Conservation (phyloP, 2,329 filamentous ascomycete genomes). For the Ustulina deusta region DNA sequence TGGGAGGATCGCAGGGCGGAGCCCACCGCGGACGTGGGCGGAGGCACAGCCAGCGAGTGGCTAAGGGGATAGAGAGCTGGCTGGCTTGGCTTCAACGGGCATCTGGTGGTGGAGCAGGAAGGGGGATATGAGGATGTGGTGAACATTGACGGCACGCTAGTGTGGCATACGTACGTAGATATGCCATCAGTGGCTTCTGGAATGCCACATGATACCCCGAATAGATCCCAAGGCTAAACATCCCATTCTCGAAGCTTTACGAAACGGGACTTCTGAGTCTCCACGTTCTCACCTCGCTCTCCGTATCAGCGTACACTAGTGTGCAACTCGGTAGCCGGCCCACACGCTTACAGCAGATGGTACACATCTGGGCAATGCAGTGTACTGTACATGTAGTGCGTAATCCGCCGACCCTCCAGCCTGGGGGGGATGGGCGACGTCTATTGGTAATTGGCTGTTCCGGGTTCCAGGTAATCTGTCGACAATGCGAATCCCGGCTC, state of each 20-base stretch:
- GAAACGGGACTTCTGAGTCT: slow-evolving; percentile 18
- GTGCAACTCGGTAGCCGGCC: slow-evolving; percentile 28
- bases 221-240: not conserved
- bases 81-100: not conserved
- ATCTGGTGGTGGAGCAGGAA: slow-evolving; percentile 8
- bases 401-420: slow-evolving; percentile 25
- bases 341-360: slow-evolving; percentile 14
- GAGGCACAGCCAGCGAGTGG: slow-evolving; percentile 19
- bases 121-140: slow-evolving; percentile 7
- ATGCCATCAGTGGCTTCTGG: slow-evolving; percentile 9
- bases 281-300: slow-evolving; percentile 27
- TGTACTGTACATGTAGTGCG: not conserved
- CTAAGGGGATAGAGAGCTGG: not conserved
- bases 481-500: slow-evolving; percentile 14
- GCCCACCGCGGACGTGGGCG: slow-evolving; percentile 17
- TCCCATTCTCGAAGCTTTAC: slow-evolving; percentile 22
- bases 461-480: not conserved
- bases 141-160: not conserved
- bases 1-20: slow-evolving; percentile 29
- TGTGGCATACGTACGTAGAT: slow-evolving; percentile 1
- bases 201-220: slow-evolving; percentile 13
- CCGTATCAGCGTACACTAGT: no score
- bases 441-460: slow-evolving; percentile 7
- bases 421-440: not conserved
- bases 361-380: slow-evolving; percentile 4